phyloP scores from a whole-genome alignment of 805 yeast genomes.

The Kodamaea jinghongensis region DNA sequence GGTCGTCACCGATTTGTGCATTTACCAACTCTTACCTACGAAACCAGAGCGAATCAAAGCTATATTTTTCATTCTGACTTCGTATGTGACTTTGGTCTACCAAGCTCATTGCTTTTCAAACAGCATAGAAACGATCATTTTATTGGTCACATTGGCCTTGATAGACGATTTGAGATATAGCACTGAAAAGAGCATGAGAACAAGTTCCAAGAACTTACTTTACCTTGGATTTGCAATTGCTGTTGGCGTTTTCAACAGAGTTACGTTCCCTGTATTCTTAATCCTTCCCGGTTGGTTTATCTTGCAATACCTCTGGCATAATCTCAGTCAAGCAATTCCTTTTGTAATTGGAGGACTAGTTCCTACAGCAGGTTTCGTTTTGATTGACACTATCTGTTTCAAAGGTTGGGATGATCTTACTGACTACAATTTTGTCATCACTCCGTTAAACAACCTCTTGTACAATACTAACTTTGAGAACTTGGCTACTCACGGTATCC shows the following conservation, averaged over 20 bases:
- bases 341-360: conserved; percentile 28
- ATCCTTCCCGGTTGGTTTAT: conserved; percentile 56
- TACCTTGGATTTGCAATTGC: conserved; percentile 51
- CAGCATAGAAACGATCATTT: conserved; percentile 65
- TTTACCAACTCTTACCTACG: conserved; percentile 47
- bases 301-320: conserved; percentile 38
- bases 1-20: conserved; percentile 38
- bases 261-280: conserved; percentile 78
- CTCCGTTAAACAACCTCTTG: conserved; percentile 74
- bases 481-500: conserved; percentile 77
- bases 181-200: conserved; percentile 13
- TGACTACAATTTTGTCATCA: conserved; percentile 36
- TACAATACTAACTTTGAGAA: conserved; percentile 66
- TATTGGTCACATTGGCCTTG: conserved; percentile 49
- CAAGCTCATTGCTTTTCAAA: conserved; percentile 93
- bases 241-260: conserved; percentile 78
- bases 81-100: conserved; percentile 71
- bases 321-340: conserved; percentile 32
- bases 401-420: conserved; percentile 7
- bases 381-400: conserved; percentile 54
- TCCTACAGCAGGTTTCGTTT: conserved; percentile 37
- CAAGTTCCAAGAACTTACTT: conserved; percentile 10
- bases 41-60: conserved; percentile 51
- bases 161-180: conserved; percentile 41
- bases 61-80: conserved; percentile 48